Base-by-base conservation (phyloP, 257 asterid genomes). In the Solanum gandarillasii region DNA sequence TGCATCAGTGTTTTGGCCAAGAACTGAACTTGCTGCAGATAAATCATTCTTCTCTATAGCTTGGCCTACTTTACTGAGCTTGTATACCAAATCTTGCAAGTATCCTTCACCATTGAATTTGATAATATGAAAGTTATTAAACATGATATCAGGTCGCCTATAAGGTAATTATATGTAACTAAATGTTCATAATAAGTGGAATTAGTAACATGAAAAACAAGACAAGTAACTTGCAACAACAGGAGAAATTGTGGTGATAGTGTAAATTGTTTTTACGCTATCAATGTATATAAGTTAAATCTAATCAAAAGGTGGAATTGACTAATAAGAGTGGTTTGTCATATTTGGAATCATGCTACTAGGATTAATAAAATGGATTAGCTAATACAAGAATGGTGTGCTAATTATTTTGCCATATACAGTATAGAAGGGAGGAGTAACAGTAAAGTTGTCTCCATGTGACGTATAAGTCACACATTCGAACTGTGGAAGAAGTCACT, bases 61-160 rank as follows among this genome's bases (percentile, higher is more conserved):
- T 92, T 96, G 89, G 4, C 99, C 99, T 83, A 94, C 93, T 91
- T 90, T 92, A 91, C 98, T 94, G 9, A 97, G 97, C 88, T 92
- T 95, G 91, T 93, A 97, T 32, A 97, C 95, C 81, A 94, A 94
- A 83, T 97, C 99, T 92, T 96, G 99, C 89, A 97, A 89, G 91
- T 93, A 94, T 52, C 93, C 99, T 97, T 94, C 93, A 91, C 52
- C 87, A 76, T 78, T 27, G 29, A 52, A 60, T 85, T 67, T 79
- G 14, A 86, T 18, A 36, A 16, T 32, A n/a, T 87, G 29, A 35
- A 7, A 79, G 78, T 70, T 70, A 65, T n/a, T 65, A 65, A 65
- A 65, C 72, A 65, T n/a, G 72, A 65, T 65, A 68, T 68, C 12
- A 67, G 3, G 10, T 67, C 9, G 0, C 75, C 21, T 68, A 68